Evolutionary conservation across 2,329 filamentous ascomycete genomes (phyloP), one percentile per base, ranked within the genome.

Genomic region (Didymella pomorum): DNA sequence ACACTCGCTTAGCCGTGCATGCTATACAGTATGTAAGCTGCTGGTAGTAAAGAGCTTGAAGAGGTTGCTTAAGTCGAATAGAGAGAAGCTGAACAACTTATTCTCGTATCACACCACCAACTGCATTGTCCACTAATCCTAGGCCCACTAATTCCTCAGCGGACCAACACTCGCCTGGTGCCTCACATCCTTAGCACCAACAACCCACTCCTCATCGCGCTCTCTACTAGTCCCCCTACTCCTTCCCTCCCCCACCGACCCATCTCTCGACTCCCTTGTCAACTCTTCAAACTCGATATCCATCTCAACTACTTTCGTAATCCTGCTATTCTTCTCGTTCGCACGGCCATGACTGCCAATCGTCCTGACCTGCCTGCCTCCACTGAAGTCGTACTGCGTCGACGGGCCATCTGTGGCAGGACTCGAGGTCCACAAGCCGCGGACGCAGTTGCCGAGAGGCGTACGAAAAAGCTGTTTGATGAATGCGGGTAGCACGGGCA

Each of bases 401-500:
- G 21, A 20, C 1, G 37, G n/a, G n/a, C n/a, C n/a, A 43, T 29
- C 21, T 37, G 45, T 23, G 3, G 35, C 23, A 16, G 45, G 48
- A 16, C 56, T 59, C 28, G 35, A 33, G 3, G 52, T 48, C 55
- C 56, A 55, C n/a, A 59, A 16, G 7, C 42, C 5, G 1, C 47
- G 18, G 1, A 58, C 6, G 23, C 26, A 29, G 10, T n/a, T 21
- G 7, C 55, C 52, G 4, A 55, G 11, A 10, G 28, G 12, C 20
- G 45, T 55, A n/a, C 58, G 43, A 4, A 47, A 10, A 7, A 64
- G 10, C 31, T 58, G 56, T 14, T 62, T 61, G 45, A 65, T 8
- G 31, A 66, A 64, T 0, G 56, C 55, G 4, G 63, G 65, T 4
- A 65, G 5, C 6, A 65, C 62, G 26, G 65, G 65, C 2, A 63